A percentile compares a stretch with the other conserved stretches of the same genome.
Conservation (phyloP, 2,329 filamentous ascomycete genomes). For the Raffaelea arxii region DNA sequence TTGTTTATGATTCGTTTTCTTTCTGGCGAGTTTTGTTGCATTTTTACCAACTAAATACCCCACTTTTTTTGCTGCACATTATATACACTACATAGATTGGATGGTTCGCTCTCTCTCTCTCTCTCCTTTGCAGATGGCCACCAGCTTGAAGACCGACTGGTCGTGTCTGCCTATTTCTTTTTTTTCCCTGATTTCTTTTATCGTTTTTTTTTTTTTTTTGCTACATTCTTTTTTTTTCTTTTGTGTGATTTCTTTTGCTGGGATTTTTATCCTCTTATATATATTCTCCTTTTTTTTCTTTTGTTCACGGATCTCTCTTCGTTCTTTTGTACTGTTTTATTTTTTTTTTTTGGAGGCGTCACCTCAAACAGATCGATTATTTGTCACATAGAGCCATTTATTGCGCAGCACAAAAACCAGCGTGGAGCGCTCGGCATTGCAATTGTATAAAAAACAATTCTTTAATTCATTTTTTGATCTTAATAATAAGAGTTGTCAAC, state of each 20-base stretch:
- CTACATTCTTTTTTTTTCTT: not conserved
- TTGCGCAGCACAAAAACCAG: too few species aligned
- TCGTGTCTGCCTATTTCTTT: not conserved
- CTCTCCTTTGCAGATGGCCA: not conserved
- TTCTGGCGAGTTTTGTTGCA: not conserved
- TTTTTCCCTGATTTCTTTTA: slow-evolving; percentile 2
- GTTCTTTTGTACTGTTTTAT: not conserved
- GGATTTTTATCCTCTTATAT: not conserved
- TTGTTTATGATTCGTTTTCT: not conserved
- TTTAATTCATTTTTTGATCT: too few species aligned
- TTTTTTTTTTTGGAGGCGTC: too few species aligned
- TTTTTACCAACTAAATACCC: slow-evolving; percentile 7
- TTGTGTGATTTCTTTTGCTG: not conserved
- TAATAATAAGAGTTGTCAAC: too few species aligned
- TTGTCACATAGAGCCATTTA: too few species aligned
- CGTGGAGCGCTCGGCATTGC: too few species aligned
- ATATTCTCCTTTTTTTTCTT: not conserved
- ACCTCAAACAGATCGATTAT: too few species aligned
- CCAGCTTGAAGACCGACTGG: not conserved
- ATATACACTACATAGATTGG: slow-evolving; percentile 8
- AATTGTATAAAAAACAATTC: too few species aligned
- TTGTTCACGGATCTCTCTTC: not conserved
- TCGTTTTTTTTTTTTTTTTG: not conserved
- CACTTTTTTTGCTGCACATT: not conserved
- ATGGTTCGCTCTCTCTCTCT: slow-evolving; percentile 2